Conservation (phyloP, 331 rosid genomes). For the Quercus phellos region DNA sequence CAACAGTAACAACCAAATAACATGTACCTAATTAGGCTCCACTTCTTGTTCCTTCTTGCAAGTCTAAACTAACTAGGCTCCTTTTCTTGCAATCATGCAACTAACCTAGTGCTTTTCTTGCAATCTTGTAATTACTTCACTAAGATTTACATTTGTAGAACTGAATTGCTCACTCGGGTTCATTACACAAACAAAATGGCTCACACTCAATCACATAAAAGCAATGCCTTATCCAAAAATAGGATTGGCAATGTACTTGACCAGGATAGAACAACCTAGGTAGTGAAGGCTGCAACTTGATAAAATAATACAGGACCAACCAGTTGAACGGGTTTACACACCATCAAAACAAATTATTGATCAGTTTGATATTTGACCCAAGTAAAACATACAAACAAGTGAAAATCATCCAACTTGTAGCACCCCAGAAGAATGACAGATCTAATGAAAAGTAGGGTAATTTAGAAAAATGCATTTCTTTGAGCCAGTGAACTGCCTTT, state of each 20-base stretch:
- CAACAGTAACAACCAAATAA: too few species aligned
- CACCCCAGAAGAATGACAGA: not conserved
- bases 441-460: not conserved
- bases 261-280: not conserved
- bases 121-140: too few species aligned
- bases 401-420: constrained; percentile 2
- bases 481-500: not conserved
- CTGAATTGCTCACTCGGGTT: too few species aligned
- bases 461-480: not conserved
- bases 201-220: constrained; percentile 2
- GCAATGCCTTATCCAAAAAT: constrained; percentile 10
- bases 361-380: constrained; percentile 5
- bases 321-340: not conserved
- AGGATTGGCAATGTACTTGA: constrained; percentile 12
- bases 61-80: too few species aligned
- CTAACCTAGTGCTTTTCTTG: too few species aligned
- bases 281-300: not conserved
- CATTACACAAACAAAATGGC: constrained; percentile 8
- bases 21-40: too few species aligned
- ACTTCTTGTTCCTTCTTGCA: too few species aligned
- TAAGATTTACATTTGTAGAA: too few species aligned
- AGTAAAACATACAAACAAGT: not conserved
- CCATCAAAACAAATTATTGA: constrained; percentile 5
- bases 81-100: too few species aligned
- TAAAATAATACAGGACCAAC: not conserved